Conservation (phyloP, 148 eudicot genomes). For the Fagopyrum homotropicum region DNA sequence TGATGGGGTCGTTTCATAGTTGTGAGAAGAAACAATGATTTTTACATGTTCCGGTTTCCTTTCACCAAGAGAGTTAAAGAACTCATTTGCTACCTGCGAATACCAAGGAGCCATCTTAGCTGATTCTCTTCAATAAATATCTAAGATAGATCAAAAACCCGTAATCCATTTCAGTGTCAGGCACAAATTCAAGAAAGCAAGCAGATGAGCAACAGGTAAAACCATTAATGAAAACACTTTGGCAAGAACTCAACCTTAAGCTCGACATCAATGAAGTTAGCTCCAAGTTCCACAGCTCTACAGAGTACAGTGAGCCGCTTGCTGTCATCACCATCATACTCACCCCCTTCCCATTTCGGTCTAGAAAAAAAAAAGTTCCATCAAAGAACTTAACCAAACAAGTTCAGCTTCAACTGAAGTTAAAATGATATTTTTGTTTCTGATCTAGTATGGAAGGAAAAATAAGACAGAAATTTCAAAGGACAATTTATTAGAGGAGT, state of each 20-base stretch:
- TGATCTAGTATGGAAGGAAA: not conserved
- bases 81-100: conserved; percentile 60
- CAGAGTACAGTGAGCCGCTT: conserved; percentile 31
- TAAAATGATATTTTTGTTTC: not conserved
- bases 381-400: not conserved
- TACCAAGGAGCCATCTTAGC: not conserved
- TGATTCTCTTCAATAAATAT: not conserved
- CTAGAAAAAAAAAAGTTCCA: conserved; percentile 19
- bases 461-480: not conserved
- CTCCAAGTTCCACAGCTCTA: conserved; percentile 55
- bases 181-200: not conserved
- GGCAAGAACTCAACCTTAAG: conserved; percentile 40
- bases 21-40: conserved; percentile 80
- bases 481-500: not conserved
- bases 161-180: not conserved
- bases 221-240: not conserved
- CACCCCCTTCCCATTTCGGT: conserved; percentile 58
- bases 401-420: not conserved
- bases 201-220: not conserved
- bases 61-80: conserved; percentile 36
- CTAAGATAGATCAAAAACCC: not conserved
- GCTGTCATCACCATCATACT: conserved; percentile 49
- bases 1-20: conserved; percentile 69
- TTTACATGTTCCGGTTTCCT: conserved; percentile 50
- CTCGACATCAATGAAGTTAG: conserved; percentile 63